Percentiles rank a stretch among this genome's conserved stretches.
Conservation (phyloP, 768 basidiomycete genomes). For the Filobasidium floriforme region DNA sequence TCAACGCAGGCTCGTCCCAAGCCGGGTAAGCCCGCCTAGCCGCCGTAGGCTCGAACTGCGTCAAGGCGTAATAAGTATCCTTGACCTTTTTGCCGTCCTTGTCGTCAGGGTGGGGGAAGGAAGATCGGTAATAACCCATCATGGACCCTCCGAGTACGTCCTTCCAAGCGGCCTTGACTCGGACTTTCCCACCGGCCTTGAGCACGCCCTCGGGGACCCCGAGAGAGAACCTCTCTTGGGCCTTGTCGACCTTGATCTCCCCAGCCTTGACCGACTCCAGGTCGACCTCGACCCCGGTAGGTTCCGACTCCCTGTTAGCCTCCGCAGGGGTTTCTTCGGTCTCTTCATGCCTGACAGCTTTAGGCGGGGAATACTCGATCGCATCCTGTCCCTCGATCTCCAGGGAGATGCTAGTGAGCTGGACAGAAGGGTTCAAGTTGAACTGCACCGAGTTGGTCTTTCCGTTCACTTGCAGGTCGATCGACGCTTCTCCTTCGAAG, state of each 20-base stretch:
- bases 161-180: constrained; percentile 59
- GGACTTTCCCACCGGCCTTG: constrained; percentile 55
- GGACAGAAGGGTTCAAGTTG: constrained; percentile 74
- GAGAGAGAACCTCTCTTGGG: constrained; percentile 61
- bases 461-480: constrained; percentile 22
- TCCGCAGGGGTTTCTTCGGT: neutral
- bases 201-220: constrained; percentile 48
- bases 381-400: neutral
- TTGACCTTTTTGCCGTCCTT: constrained; percentile 48
- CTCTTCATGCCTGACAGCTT: neutral
- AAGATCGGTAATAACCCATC: constrained; percentile 52
- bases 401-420: constrained; percentile 51
- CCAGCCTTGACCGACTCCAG: constrained; percentile 10
- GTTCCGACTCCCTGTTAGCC: constrained; percentile 13
- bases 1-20: constrained; percentile 89
- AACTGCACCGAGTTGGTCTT: constrained; percentile 49
- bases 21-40: constrained; percentile 56
- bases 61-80: constrained; percentile 53
- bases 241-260: constrained; percentile 51
- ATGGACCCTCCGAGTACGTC: constrained; percentile 62
- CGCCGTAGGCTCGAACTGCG: constrained; percentile 89
- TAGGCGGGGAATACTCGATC: neutral
- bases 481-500: constrained; percentile 56
- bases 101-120: constrained; percentile 33
- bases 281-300: constrained; percentile 10